These are phyloP conservation scores for Penicillium simplicissimum DNA, from an alignment of 495 filamentous ascomycete species.

Conservation along the genomic window DNA sequence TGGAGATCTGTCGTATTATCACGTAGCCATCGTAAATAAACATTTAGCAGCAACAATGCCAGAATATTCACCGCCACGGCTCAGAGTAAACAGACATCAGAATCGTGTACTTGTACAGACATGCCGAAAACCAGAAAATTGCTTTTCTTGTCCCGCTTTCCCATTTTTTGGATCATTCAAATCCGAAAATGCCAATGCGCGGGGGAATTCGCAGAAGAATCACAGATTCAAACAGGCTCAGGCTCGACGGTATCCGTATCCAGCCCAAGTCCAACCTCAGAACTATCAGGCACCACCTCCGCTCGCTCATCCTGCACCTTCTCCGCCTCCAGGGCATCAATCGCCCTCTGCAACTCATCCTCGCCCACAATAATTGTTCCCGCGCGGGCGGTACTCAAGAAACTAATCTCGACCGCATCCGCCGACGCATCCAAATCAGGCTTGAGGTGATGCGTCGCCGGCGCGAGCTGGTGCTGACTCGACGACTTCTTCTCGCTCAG, in stretches of 20 bases:
- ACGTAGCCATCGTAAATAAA: not conserved
- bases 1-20: slow-evolving; percentile 2
- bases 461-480: slow-evolving; percentile 9
- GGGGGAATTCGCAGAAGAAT: not conserved
- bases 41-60: not conserved
- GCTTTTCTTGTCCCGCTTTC: not conserved
- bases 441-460: slow-evolving; percentile 37
- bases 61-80: not conserved
- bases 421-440: slow-evolving; percentile 46
- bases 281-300: not conserved
- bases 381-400: slow-evolving; percentile 83
- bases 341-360: slow-evolving; percentile 67
- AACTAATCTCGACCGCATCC: slow-evolving; percentile 79
- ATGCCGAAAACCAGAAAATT: not conserved
- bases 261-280: slow-evolving; percentile 1
- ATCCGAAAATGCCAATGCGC: not conserved
- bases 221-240: not conserved
- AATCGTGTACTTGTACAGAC: slow-evolving; percentile 16
- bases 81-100: not conserved
- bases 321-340: slow-evolving; percentile 65
- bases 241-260: not conserved
- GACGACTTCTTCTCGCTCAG: slow-evolving; percentile 17
- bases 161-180: not conserved
- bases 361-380: slow-evolving; percentile 85
- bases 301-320: slow-evolving; percentile 17